These are phyloP conservation scores for Pythium rishiriense DNA, from an alignment of 352 stramenopile species.

Conservation along the genomic window DNA sequence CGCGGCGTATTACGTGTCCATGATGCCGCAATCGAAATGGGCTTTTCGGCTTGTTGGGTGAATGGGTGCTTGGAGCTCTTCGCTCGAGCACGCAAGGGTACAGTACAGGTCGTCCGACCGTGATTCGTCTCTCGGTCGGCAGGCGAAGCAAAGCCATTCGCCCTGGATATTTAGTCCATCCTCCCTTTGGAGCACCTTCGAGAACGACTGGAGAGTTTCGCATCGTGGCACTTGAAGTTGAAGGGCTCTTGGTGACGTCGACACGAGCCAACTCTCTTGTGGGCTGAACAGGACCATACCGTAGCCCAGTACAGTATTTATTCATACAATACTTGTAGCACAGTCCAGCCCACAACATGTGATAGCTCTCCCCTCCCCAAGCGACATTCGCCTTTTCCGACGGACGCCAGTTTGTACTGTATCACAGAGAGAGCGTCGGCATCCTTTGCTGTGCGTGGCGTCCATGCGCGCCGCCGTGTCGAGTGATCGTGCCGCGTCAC, in stretches of 20 bases:
- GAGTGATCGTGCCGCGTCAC: constrained; percentile 24
- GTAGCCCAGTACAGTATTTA: too few relatives aligned
- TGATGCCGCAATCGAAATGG: constrained; percentile 6
- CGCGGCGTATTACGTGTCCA: not conserved
- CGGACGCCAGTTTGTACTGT: not conserved
- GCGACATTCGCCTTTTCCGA: too few relatives aligned
- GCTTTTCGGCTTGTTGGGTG: not conserved
- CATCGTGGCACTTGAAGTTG: not conserved
- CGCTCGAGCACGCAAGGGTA: not conserved
- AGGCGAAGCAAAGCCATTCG: not conserved
- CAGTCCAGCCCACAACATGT: too few relatives aligned
- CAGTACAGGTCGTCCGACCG: not conserved
- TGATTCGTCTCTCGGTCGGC: not conserved
- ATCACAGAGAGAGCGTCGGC: not conserved
- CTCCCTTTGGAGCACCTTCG: not conserved
- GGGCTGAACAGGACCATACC: too few relatives aligned
- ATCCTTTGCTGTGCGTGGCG: not conserved
- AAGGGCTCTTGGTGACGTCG: not conserved
- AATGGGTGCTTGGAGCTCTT: not conserved
- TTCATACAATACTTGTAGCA: too few relatives aligned
- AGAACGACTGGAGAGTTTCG: not conserved
- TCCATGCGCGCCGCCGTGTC: not conserved
- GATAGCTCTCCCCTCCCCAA: too few relatives aligned
- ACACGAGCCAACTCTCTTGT: too few relatives aligned
- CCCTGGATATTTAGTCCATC: too few relatives aligned